These are phyloP conservation scores for Fraxinus xanthoxyloides DNA, from an alignment of 305 asterid species.

Conservation along the genomic window DNA sequence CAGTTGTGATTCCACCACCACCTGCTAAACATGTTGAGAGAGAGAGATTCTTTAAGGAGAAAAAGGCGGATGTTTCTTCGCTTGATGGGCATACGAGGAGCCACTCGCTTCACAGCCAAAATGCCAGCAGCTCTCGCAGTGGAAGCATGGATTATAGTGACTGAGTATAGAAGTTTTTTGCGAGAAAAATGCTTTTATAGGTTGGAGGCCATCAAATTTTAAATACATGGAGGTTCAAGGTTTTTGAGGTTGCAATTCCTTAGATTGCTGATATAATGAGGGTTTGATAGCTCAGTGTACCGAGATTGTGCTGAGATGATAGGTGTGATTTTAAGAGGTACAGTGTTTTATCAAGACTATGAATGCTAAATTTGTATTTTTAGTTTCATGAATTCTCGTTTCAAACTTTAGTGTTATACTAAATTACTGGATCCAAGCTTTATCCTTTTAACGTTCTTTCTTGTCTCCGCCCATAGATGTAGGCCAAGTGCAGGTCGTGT, in stretches of 20 bases:
- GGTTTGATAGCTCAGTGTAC: slow-evolving; percentile 7
- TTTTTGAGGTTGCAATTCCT: neutral
- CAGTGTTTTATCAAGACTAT: slow-evolving; percentile 9
- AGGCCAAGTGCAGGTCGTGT: neutral
- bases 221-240: neutral
- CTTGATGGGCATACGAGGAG: slow-evolving; percentile 56
- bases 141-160: slow-evolving; percentile 81
- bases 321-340: slow-evolving; percentile 19
- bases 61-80: slow-evolving; percentile 51
- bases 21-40: slow-evolving; percentile 90
- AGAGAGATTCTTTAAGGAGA: slow-evolving; percentile 78
- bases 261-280: neutral
- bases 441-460: neutral
- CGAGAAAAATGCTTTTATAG: neutral
- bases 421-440: slow-evolving; percentile 3
- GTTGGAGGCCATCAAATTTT: slow-evolving; percentile 5
- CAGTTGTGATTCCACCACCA: slow-evolving; percentile 82
- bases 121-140: slow-evolving; percentile 74
- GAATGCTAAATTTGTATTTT: slow-evolving; percentile 20
- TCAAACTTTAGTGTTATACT: slow-evolving; percentile 22
- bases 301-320: neutral
- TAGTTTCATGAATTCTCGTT: slow-evolving; percentile 9
- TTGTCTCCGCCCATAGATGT: neutral
- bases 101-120: slow-evolving; percentile 76
- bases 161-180: slow-evolving; percentile 19